Base-by-base conservation (phyloP, 106 monocot genomes). In the Acorus gramineus region DNA sequence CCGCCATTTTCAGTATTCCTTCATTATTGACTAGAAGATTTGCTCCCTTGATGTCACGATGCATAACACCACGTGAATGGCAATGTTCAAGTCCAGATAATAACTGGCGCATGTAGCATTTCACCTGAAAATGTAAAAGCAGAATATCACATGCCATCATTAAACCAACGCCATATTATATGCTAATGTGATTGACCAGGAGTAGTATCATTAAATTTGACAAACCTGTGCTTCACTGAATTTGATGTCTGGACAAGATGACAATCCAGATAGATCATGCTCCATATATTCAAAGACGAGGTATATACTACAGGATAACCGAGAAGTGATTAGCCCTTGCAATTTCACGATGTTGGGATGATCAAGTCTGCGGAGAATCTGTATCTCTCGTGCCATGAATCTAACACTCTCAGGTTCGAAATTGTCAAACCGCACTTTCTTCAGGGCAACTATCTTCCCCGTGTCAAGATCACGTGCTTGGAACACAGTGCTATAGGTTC, bases 201-300 rank as follows among this genome's bases (percentile, higher is more conserved):
- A 51, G 11, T 6, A 67, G 28, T 28, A 28, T 28, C 28, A 28
- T 28, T 28, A 13, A 57, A 42, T 50, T n/a, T 45, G 43, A 66
- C 59, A 58, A 71, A 93, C 93, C 93, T 93, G 89, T 66, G 93
- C 55, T 65, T 83, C 89, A 58, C 66, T 79, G 62, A 93, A 83
- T 59, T 65, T 73, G 75, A 86, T 78, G 42, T 81, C 74, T 47
- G 93, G 89, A 70, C 55, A 69, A 57, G 85, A 81, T 52, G 80
- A 66, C 42, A 93, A 62, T 48, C 93, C 93, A 46, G 93, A 78
- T 73, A 93, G 81, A 77, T 93, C 93, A 81, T 93, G 93, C 65
- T 93, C 89, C 85, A 89, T 83, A 51, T 93, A 93, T 63, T 93
- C 89, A 55, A 93, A 93, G 8, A 93, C 93, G 49, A 93, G 85